Conservation (phyloP, 2,329 filamentous ascomycete species). For the Ophiostoma himal-ulmi region DNA sequence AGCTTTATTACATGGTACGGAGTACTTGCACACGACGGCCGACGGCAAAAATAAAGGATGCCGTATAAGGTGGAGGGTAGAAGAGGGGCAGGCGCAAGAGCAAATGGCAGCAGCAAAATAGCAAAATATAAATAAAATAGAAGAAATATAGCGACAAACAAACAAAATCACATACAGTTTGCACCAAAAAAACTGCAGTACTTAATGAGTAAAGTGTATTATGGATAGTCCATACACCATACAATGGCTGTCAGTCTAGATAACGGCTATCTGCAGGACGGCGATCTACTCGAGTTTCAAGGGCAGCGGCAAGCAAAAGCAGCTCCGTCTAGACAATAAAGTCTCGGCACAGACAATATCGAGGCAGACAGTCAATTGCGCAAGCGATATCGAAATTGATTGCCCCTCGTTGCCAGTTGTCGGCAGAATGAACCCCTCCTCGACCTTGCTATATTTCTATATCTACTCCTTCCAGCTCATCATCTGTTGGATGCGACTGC, state of each 20-base stretch:
- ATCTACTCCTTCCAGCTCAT: background rate
- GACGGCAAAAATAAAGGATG: background rate
- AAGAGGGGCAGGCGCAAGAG: background rate
- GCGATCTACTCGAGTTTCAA: background rate
- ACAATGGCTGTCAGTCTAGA: background rate
- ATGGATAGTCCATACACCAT: too few relatives aligned
- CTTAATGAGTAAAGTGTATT: too few relatives aligned
- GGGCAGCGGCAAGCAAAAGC: background rate
- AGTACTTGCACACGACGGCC: background rate
- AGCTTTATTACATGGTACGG: background rate
- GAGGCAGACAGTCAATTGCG: background rate
- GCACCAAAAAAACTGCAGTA: too few relatives aligned
- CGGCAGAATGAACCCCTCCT: background rate
- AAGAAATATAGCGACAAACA: too few relatives aligned
- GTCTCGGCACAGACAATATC: background rate
- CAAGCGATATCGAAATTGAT: background rate
- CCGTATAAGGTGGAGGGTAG: background rate
- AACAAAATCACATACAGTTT: too few relatives aligned
- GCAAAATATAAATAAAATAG: background rate
- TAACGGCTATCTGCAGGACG: background rate
- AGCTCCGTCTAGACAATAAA: background rate
- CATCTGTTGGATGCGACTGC: background rate
- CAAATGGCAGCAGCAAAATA: background rate
- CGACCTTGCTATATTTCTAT: background rate
- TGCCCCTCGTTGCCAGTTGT: background rate